A percentile compares a stretch with the other conserved stretches of the same genome.
These are phyloP conservation scores for Fomitopsis pinicola DNA, from an alignment of 1,284 basidiomycete genomes.

Conservation along the genomic window DNA sequence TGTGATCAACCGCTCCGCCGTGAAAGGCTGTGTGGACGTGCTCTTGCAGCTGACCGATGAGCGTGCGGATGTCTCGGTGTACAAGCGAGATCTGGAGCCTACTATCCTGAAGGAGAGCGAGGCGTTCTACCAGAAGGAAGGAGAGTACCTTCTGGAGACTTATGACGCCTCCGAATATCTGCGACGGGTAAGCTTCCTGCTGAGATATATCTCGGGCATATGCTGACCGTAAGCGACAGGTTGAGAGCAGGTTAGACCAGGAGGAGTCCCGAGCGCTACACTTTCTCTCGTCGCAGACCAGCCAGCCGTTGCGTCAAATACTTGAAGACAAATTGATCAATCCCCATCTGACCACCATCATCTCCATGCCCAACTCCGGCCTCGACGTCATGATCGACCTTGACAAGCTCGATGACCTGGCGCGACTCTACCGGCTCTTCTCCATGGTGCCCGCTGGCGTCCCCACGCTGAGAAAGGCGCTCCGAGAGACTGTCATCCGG, in stretches of 20 bases:
- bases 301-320: slow-evolving; percentile 66
- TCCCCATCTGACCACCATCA: slow-evolving; percentile 71
- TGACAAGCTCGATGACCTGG: slow-evolving; percentile 75
- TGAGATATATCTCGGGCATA: background rate
- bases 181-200: slow-evolving; percentile 52
- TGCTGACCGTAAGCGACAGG: slow-evolving; percentile 42
- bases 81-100: slow-evolving; percentile 85
- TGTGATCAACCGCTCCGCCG: slow-evolving; percentile 86
- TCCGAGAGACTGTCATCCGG: slow-evolving; percentile 74
- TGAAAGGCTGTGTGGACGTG: slow-evolving; percentile 89
- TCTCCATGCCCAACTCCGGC: slow-evolving; percentile 83
- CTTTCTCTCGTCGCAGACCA: slow-evolving; percentile 82
- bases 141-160: slow-evolving; percentile 62
- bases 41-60: slow-evolving; percentile 64
- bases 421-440: slow-evolving; percentile 81
- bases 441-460: slow-evolving; percentile 69
- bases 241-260: slow-evolving; percentile 77
- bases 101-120: slow-evolving; percentile 76
- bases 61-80: slow-evolving; percentile 61
- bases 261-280: slow-evolving; percentile 89
- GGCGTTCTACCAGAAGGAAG: slow-evolving; percentile 80
- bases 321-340: slow-evolving; percentile 79
- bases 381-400: slow-evolving; percentile 86
- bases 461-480: slow-evolving; percentile 57
- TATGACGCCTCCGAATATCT: slow-evolving; percentile 86